Conservation (phyloP, 75 land plant genomes). For the Picea glauca region DNA sequence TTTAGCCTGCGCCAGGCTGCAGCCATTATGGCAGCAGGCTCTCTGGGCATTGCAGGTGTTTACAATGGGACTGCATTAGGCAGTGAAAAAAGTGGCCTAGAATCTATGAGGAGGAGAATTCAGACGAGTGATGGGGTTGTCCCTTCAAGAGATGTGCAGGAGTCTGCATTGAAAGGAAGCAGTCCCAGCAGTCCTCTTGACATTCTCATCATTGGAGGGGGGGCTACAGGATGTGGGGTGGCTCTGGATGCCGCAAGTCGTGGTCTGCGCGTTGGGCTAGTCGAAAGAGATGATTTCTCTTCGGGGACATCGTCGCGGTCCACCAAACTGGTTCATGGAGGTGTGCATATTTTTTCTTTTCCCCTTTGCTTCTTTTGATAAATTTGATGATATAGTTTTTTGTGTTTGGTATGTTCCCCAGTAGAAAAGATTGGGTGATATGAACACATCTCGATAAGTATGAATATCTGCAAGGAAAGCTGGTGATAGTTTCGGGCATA, state of each 20-base stretch:
- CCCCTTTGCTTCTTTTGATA: not conserved
- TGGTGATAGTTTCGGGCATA: not conserved
- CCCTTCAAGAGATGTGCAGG: conserved; percentile 69
- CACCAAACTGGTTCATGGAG: conserved; percentile 96
- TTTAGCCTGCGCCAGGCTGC: conserved; percentile 16
- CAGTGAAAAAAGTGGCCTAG: conserved; percentile 17
- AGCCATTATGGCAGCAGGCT: conserved; percentile 18
- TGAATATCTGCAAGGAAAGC: not conserved
- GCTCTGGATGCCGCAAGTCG: conserved; percentile 88
- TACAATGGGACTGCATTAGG: conserved; percentile 18
- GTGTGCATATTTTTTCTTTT: conserved; percentile 22
- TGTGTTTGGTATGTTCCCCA: not conserved
- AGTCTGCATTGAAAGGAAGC: conserved; percentile 62
- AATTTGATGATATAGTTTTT: not conserved
- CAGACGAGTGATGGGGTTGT: conserved; percentile 44
- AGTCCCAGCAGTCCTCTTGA: conserved; percentile 62
- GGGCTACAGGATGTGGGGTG: conserved; percentile 96
- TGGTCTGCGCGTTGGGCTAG: conserved; percentile 92
- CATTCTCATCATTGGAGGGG: conserved; percentile 88
- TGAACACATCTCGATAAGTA: not conserved
- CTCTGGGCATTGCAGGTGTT: conserved; percentile 12
- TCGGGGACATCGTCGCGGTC: conserved; percentile 96
- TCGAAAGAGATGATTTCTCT: conserved; percentile 95
- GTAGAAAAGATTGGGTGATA: not conserved
- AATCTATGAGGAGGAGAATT: conserved; percentile 41